phyloP scores from a whole-genome alignment of 148 eudicot genomes.

The Rheum nobile region DNA sequence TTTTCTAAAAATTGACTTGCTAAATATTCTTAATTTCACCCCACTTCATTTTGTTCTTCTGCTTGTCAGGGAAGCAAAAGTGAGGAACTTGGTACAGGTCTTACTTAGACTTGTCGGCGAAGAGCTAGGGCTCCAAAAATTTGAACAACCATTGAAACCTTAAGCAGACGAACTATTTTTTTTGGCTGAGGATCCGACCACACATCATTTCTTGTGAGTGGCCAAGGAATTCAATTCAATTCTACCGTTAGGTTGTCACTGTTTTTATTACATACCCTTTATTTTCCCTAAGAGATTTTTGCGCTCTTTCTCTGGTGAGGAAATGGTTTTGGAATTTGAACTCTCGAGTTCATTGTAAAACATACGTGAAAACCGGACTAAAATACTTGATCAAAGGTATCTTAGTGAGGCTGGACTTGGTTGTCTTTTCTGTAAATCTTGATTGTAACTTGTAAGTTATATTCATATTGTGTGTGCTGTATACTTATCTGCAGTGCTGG shows the following conservation, averaged over 20 bases:
- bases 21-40: background rate
- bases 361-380: background rate
- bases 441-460: conserved; percentile 2
- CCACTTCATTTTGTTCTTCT: background rate
- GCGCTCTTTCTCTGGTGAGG: background rate
- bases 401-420: background rate
- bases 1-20: background rate
- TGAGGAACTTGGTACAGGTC: conserved; percentile 78
- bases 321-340: background rate
- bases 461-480: background rate
- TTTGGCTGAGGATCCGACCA: background rate
- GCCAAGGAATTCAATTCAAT: background rate
- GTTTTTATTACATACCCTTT: background rate
- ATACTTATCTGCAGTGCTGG: background rate
- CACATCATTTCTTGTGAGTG: background rate
- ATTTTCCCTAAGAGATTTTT: background rate
- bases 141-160: conserved; percentile 1
- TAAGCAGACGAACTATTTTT: background rate
- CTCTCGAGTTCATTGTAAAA: background rate
- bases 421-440: background rate
- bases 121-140: conserved; percentile 56
- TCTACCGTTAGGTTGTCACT: background rate
- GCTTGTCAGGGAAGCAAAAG: conserved; percentile 57
- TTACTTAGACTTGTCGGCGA: conserved; percentile 54
- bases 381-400: background rate